Evolutionary conservation across 1,284 basidiomycete species (phyloP).

Genomic region (Xerocomus amazonicus): DNA sequence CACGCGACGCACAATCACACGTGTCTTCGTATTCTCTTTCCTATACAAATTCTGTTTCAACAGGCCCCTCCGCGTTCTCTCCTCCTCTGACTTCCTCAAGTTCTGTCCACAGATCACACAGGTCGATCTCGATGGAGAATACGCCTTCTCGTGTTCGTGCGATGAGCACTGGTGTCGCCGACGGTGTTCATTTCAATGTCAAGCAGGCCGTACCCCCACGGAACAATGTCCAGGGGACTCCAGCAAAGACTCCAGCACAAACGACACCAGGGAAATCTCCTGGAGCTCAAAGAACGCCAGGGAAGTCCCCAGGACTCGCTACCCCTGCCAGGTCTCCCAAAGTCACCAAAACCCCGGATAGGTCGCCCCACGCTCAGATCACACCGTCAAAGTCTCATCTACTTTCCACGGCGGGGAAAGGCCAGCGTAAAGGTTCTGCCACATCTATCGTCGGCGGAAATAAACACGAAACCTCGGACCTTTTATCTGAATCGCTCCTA

Average conservation of each 20-base stretch:
- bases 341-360: conserved; percentile 19
- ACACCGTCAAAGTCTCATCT: conserved; percentile 21
- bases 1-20: conserved; percentile 20
- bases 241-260: conserved; percentile 14
- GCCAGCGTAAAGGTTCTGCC: conserved; percentile 25
- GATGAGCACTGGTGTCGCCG: conserved; percentile 19
- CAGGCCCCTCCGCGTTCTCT: conserved; percentile 13
- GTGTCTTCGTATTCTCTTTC: conserved; percentile 19
- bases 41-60: conserved; percentile 25
- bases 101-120: conserved; percentile 21
- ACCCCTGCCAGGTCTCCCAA: conserved; percentile 27
- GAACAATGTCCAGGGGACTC: conserved; percentile 13
- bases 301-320: conserved; percentile 18
- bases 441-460: conserved; percentile 16
- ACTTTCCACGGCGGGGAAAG: conserved; percentile 16
- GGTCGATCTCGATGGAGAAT: conserved; percentile 13
- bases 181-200: neutral
- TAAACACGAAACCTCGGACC: conserved; percentile 16
- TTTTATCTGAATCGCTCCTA: conserved; percentile 26
- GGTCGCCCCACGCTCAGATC: conserved; percentile 13
- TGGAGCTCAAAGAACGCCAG: conserved; percentile 10
- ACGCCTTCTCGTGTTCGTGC: conserved; percentile 21
- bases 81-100: conserved; percentile 24
- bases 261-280: conserved; percentile 21
- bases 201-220: conserved; percentile 19